A percentile compares a stretch with the other conserved stretches of the same genome.
Evolutionary conservation across 2,329 filamentous ascomycete species (phyloP).

Genomic region (Daldinia eschscholtzii): DNA sequence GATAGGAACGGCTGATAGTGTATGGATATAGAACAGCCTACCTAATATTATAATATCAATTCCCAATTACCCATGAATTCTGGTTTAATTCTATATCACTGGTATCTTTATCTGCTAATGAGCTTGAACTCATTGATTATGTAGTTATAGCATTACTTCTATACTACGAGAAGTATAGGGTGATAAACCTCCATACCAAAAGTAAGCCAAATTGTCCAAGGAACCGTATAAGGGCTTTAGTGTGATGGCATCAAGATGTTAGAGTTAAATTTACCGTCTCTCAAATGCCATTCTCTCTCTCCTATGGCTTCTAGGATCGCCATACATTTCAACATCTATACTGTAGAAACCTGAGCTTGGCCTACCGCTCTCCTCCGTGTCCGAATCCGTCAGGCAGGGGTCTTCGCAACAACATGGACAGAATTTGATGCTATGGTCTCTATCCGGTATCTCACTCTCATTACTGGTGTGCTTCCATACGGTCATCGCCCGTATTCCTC

Average conservation of each 20-base stretch:
- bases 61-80: background rate
- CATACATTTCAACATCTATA: background rate
- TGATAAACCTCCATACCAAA: too few relatives aligned
- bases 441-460: background rate
- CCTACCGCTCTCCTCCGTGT: background rate
- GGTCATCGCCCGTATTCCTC: constrained; percentile 35
- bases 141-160: too few relatives aligned
- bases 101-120: background rate
- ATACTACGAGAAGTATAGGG: too few relatives aligned
- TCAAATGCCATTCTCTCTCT: constrained; percentile 1
- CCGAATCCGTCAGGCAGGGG: background rate
- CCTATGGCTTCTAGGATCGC: background rate
- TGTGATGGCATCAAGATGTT: too few relatives aligned
- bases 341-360: background rate
- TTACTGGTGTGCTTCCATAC: background rate
- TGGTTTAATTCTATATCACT: background rate
- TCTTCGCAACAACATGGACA: background rate
- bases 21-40: constrained; percentile 2
- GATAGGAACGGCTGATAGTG: constrained; percentile 1
- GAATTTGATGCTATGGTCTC: too few relatives aligned
- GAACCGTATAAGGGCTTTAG: too few relatives aligned
- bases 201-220: too few relatives aligned
- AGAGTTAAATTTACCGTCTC: background rate
- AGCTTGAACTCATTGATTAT: too few relatives aligned
- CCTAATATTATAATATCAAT: background rate